Evolutionary conservation across 2,329 filamentous ascomycete genomes (phyloP).

Genomic region (Penicillium decumbens): DNA sequence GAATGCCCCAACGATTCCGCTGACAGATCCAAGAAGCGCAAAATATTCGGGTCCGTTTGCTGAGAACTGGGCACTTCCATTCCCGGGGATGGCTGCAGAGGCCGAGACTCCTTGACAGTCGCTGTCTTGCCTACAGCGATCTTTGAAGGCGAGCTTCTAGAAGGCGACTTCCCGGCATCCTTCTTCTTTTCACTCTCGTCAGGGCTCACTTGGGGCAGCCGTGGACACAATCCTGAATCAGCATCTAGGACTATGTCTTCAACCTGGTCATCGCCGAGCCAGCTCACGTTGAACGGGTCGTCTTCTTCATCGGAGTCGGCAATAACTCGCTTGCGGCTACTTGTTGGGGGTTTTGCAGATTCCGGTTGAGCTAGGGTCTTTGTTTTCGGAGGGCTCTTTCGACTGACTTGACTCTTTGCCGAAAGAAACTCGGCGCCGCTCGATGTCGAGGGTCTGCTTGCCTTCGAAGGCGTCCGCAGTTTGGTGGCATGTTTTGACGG

Average conservation of each 20-base stretch:
- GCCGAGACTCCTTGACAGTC: not conserved
- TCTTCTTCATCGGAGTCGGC: constrained; percentile 37
- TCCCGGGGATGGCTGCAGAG: constrained; percentile 15
- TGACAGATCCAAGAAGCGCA: constrained; percentile 33
- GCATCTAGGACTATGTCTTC: constrained; percentile 21
- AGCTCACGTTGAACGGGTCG: constrained; percentile 27
- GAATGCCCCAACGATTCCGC: constrained; percentile 23
- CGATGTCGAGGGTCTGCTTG: constrained; percentile 3
- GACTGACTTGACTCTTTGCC: constrained; percentile 7
- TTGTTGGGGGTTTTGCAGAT: constrained; percentile 6
- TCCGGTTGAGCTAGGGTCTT: constrained; percentile 5
- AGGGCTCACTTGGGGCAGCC: constrained; percentile 24
- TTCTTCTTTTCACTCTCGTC: constrained; percentile 4
- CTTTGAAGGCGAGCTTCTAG: not conserved
- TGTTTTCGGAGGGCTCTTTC: constrained; percentile 5
- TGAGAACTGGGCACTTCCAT: constrained; percentile 18
- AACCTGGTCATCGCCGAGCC: constrained; percentile 19
- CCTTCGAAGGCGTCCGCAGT: constrained; percentile 21
- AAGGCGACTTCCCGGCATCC: not conserved
- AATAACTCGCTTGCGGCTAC: constrained; percentile 22
- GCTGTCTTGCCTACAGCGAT: not conserved
- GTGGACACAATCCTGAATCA: constrained; percentile 29
- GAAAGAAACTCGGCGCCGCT: not conserved
- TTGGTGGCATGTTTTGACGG: constrained; percentile 28
- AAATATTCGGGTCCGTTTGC: constrained; percentile 23